A percentile compares a stretch with the other conserved stretches of the same genome.
Evolutionary conservation across 805 yeast species (phyloP).

Genomic region (Teunomyces aglyptinius): DNA sequence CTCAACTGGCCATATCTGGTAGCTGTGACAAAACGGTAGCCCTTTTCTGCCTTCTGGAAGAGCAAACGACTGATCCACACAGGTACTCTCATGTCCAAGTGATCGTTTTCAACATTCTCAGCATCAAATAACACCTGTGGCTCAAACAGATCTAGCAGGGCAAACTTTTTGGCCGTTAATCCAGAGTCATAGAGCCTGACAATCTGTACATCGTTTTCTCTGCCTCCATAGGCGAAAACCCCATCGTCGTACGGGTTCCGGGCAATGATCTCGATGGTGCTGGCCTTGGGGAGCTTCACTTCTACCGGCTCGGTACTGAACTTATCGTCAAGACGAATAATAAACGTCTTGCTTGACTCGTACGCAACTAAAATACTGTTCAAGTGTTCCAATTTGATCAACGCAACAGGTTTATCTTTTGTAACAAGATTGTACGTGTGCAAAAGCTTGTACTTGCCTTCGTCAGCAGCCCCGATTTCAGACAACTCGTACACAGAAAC

Average conservation of each 20-base stretch:
- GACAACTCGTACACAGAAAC: constrained; percentile 38
- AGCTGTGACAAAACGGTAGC: constrained; percentile 58
- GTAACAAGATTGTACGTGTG: constrained; percentile 26
- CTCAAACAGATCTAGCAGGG: constrained; percentile 19
- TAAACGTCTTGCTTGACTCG: constrained; percentile 42
- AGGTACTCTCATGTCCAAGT: constrained; percentile 76
- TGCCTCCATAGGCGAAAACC: constrained; percentile 80
- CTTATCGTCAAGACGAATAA: constrained; percentile 33
- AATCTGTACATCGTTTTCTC: constrained; percentile 69
- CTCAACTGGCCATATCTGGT: constrained; percentile 79
- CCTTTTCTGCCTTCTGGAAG: constrained; percentile 37
- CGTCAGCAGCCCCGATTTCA: constrained; percentile 17
- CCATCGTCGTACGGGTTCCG: constrained; percentile 48
- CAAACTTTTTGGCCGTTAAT: constrained; percentile 16
- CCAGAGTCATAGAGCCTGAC: constrained; percentile 34
- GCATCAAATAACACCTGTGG: constrained; percentile 56
- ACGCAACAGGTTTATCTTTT: constrained; percentile 32
- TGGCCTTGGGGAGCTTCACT: constrained; percentile 34
- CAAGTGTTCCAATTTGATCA: constrained; percentile 25
- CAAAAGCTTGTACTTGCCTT: constrained; percentile 38
- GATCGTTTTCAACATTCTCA: constrained; percentile 79
- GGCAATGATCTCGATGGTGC: constrained; percentile 49
- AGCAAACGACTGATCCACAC: constrained; percentile 68
- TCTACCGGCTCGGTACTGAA: constrained; percentile 31
- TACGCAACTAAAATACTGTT: constrained; percentile 44